Base-by-base conservation (phyloP, 306 rosid genomes). In the Malus fusca region DNA sequence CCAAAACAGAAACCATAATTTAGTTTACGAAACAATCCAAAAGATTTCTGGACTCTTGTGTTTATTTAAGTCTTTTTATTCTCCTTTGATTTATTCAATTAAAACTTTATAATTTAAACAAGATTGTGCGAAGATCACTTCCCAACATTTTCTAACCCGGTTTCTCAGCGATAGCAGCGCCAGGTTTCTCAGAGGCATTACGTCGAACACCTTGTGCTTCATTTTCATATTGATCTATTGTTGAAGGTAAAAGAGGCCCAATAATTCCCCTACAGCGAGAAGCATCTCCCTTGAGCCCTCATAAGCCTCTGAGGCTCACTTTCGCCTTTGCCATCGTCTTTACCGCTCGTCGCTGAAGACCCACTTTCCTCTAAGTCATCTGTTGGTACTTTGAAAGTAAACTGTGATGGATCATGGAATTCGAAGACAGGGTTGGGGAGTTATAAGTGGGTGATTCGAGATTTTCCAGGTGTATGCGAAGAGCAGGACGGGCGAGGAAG, bases 281-380 rank as follows among this genome's bases (percentile, higher is more conserved):
- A 44, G 88, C 80, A 43, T 90, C 96, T 66, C 82, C 88, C 86
- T 82, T 88, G 3, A 58, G 94, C 89, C 66, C 97, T 86, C 2
- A 83, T 84, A 8, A 90, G 86, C 81, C 76, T 88, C 75, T 37
- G 78, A 10, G 42, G 5, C 31, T 30, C 91, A 3, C 33, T 12
- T 6, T 75, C 86, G 3, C 18, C n/a, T 2, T 74, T 81, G 46
- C 69, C 88, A 23, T 68, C 79, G 17, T 83, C 83, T n/a, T 74
- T 80, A 2, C 69, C 42, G 72, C 85, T 82, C 3, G 85, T 43
- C 7, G 88, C 43, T 13, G 81, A 59, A 75, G 82, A 79, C 31
- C 69, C 84, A 72, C 14, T 61, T 15, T 59, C 84, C 25, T 77
- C 86, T 22, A 71, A 73, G 68, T 30, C 52, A 33, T 66, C 64